Evolutionary conservation across 768 basidiomycete genomes (phyloP).

Genomic region (Calocybe indica): DNA sequence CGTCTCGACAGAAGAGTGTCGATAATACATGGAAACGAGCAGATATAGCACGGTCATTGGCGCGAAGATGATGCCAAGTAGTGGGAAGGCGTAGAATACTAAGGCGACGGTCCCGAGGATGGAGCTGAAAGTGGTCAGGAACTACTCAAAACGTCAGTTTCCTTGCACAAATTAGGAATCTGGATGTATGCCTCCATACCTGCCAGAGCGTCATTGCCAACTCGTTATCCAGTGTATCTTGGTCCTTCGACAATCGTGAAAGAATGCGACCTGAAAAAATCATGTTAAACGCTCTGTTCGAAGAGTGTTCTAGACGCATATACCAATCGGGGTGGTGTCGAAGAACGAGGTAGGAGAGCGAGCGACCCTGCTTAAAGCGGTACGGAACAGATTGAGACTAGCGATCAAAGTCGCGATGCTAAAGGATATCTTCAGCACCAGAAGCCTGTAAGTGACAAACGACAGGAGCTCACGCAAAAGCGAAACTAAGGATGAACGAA

Average conservation of each 20-base stretch:
- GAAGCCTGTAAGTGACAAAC: neutral
- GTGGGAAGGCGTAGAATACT: slow-evolving; percentile 64
- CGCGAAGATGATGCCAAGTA: slow-evolving; percentile 57
- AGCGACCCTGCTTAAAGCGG: slow-evolving; percentile 49
- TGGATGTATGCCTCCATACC: slow-evolving; percentile 17
- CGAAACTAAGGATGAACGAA: slow-evolving; percentile 41
- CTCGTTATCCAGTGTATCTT: slow-evolving; percentile 49
- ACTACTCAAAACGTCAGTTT: slow-evolving; percentile 17
- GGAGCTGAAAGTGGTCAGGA: slow-evolving; percentile 30
- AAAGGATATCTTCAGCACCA: neutral
- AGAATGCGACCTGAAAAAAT: slow-evolving; percentile 41
- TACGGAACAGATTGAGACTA: slow-evolving; percentile 46
- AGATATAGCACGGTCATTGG: slow-evolving; percentile 51
- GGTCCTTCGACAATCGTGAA: slow-evolving; percentile 55
- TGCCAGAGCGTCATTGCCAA: slow-evolving; percentile 42
- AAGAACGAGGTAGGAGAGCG: slow-evolving; percentile 61
- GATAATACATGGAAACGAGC: slow-evolving; percentile 47
- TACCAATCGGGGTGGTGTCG: slow-evolving; percentile 67
- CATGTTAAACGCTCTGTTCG: neutral
- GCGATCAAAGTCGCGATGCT: slow-evolving; percentile 33
- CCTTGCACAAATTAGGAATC: neutral
- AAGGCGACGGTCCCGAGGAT: slow-evolving; percentile 51
- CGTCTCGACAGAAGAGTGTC: slow-evolving; percentile 56
- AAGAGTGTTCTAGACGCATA: slow-evolving; percentile 1
- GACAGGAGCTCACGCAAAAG: slow-evolving; percentile 37